phyloP scores from a whole-genome alignment of 164 flowering plant species.

The Stephania yunnanensis region DNA sequence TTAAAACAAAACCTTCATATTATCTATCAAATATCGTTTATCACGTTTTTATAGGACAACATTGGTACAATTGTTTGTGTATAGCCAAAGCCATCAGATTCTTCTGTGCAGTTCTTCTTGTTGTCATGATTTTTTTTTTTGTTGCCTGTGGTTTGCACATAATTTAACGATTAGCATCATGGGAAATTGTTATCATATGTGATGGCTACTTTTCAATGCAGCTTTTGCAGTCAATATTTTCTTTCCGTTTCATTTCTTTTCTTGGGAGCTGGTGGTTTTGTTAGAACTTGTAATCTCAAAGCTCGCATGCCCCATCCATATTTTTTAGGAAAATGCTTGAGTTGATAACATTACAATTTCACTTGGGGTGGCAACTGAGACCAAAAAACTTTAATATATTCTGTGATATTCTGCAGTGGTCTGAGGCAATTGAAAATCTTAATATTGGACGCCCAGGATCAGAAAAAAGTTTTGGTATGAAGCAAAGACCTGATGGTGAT shows the following conservation, averaged over 20 bases:
- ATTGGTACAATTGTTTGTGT: no score
- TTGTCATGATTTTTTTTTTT: background rate
- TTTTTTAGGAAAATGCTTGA: background rate
- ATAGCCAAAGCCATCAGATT: background rate
- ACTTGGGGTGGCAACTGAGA: background rate
- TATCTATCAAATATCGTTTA: background rate
- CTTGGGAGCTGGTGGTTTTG: background rate
- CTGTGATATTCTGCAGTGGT: constrained; percentile 63
- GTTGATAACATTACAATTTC: background rate
- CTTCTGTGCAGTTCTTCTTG: background rate
- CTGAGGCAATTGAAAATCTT: constrained; percentile 81
- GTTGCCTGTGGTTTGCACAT: background rate
- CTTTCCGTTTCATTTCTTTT: no score
- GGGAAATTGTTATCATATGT: background rate
- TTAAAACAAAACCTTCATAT: background rate
- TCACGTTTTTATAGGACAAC: background rate
- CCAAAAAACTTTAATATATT: background rate
- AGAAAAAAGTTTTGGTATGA: constrained; percentile 93
- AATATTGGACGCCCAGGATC: constrained; percentile 69
- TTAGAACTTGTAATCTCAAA: background rate
- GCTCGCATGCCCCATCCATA: background rate
- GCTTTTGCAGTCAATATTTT: background rate
- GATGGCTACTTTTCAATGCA: background rate
- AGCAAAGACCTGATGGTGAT: constrained; percentile 98
- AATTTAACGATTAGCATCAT: background rate